Evolutionary conservation across 1,284 basidiomycete genomes (phyloP).

Genomic region (Pyrrhoderma noxium): DNA sequence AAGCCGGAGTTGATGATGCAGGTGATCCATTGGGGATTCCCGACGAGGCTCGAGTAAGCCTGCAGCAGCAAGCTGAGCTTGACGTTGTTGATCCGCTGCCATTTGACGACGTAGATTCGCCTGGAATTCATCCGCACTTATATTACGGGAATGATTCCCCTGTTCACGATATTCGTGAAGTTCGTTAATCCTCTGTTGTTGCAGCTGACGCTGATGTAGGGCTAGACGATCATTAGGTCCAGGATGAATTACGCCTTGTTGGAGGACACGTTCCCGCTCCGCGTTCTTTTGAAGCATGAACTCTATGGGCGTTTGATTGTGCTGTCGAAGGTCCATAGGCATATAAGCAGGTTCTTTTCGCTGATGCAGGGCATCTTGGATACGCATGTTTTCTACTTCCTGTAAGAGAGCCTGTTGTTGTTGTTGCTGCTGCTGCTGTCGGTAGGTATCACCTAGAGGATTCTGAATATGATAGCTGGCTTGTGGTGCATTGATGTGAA

Average conservation of each 20-base stretch:
- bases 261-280: conserved; percentile 29
- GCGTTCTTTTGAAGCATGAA: conserved; percentile 13
- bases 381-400: conserved; percentile 29
- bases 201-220: conserved; percentile 1
- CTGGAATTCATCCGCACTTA: conserved; percentile 9
- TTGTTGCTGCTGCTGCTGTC: conserved; percentile 18
- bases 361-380: conserved; percentile 15
- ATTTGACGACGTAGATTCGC: conserved; percentile 14
- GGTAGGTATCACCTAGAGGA: neutral
- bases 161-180: conserved; percentile 3
- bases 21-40: conserved; percentile 13
- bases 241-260: conserved; percentile 26
- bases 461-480: conserved; percentile 2
- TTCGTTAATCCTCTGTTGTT: conserved; percentile 20
- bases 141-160: neutral
- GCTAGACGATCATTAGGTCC: conserved; percentile 26
- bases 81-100: conserved; percentile 10
- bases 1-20: conserved; percentile 12
- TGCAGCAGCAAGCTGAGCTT: conserved; percentile 32
- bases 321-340: conserved; percentile 17
- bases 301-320: conserved; percentile 7
- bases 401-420: conserved; percentile 20
- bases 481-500: neutral
- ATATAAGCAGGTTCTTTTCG: conserved; percentile 22
- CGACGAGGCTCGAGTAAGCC: conserved; percentile 35